A percentile compares a stretch with the other conserved stretches of the same genome.
Conservation (phyloP, 2,329 filamentous ascomycete species). For the Penicillium verrucosum region DNA sequence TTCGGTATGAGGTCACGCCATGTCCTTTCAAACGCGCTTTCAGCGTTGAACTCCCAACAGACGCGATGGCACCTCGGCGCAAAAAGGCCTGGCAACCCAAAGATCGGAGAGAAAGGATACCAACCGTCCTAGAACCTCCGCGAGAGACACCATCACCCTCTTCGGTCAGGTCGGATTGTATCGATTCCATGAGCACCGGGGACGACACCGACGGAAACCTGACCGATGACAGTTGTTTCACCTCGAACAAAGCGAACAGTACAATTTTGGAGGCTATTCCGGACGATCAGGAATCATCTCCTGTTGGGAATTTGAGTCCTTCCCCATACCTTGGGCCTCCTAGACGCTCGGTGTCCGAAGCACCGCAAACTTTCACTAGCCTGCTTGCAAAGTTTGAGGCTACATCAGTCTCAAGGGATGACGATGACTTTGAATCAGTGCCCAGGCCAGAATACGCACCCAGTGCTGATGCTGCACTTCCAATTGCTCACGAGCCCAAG, state of each 20-base stretch:
- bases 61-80: conserved; percentile 61
- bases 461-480: neutral
- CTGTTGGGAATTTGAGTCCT: conserved; percentile 5
- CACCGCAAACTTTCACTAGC: conserved; percentile 34
- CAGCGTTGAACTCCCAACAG: conserved; percentile 68
- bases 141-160: conserved; percentile 10
- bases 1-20: conserved; percentile 82
- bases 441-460: neutral
- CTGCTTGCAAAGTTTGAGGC: conserved; percentile 41
- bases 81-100: conserved; percentile 68
- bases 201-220: conserved; percentile 34
- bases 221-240: conserved; percentile 32
- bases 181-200: conserved; percentile 28
- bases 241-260: conserved; percentile 24
- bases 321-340: conserved; percentile 10
- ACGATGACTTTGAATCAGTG: neutral
- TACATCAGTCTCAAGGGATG: conserved; percentile 13
- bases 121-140: conserved; percentile 12
- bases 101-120: conserved; percentile 43
- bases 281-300: conserved; percentile 17
- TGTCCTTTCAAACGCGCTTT: conserved; percentile 82
- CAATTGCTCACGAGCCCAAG: neutral
- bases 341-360: conserved; percentile 29
- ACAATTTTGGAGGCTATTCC: conserved; percentile 24
- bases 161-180: conserved; percentile 15